Evolutionary conservation across 768 basidiomycete species (phyloP).

Genomic region (Boletellus ananiceps): DNA sequence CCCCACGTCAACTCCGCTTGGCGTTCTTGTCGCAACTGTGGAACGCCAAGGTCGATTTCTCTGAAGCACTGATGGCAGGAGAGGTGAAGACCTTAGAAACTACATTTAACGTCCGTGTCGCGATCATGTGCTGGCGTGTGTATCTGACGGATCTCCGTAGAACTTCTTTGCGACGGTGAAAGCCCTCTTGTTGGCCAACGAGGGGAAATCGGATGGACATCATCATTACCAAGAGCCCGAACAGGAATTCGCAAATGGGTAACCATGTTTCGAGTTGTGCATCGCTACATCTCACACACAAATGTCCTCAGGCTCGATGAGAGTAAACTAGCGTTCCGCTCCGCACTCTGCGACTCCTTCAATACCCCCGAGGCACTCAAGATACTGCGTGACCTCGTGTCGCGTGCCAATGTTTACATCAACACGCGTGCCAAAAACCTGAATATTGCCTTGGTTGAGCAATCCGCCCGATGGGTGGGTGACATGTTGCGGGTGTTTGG

Average conservation of each 20-base stretch:
- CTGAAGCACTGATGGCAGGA: constrained; percentile 80
- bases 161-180: constrained; percentile 92
- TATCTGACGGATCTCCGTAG: constrained; percentile 37
- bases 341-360: constrained; percentile 92
- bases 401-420: constrained; percentile 85
- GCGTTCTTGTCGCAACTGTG: constrained; percentile 89
- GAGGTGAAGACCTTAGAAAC: constrained; percentile 85
- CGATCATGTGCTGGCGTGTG: background rate
- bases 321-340: constrained; percentile 74
- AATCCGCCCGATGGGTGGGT: constrained; percentile 64
- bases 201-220: constrained; percentile 49
- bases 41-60: constrained; percentile 93
- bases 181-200: constrained; percentile 61
- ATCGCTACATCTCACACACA: constrained; percentile 9
- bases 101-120: constrained; percentile 69
- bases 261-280: constrained; percentile 15
- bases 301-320: constrained; percentile 54
- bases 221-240: constrained; percentile 69
- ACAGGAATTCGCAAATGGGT: constrained; percentile 64
- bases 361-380: constrained; percentile 85
- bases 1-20: constrained; percentile 84
- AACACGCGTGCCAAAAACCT: constrained; percentile 54
- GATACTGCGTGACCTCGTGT: constrained; percentile 75
- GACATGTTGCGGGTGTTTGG: constrained; percentile 77
- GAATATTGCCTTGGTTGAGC: constrained; percentile 61